Conservation (phyloP, 2,329 filamentous ascomycete genomes). For the Trichophyton benhamiae region DNA sequence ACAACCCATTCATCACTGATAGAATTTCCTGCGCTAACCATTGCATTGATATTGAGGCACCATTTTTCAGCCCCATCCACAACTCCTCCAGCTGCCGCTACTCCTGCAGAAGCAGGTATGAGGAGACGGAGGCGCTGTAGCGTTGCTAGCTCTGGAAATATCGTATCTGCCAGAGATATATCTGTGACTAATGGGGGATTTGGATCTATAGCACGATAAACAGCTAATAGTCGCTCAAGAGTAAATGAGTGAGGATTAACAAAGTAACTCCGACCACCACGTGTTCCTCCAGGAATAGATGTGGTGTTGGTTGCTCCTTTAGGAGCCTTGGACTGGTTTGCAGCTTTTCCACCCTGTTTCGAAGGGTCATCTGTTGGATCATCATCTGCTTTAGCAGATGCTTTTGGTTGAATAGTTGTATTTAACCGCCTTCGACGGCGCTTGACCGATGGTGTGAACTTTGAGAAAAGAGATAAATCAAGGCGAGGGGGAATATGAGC, state of each 20-base stretch:
- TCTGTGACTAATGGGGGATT: conserved; percentile 22
- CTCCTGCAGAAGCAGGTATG: conserved; percentile 29
- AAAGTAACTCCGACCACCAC: conserved; percentile 24
- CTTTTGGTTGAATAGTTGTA: conserved; percentile 23
- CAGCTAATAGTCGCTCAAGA: conserved; percentile 36
- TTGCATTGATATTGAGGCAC: conserved; percentile 34
- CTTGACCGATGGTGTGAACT: conserved; percentile 35
- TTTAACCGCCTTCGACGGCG: conserved; percentile 29
- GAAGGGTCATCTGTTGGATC: conserved; percentile 20
- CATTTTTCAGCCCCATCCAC: conserved; percentile 36
- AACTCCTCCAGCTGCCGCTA: conserved; percentile 21
- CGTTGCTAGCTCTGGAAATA: conserved; percentile 36
- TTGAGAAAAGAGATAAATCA: conserved; percentile 40
- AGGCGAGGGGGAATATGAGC: conserved; percentile 36
- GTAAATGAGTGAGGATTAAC: conserved; percentile 33
- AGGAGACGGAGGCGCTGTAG: conserved; percentile 35
- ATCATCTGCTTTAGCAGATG: conserved; percentile 19
- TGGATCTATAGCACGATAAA: conserved; percentile 37
- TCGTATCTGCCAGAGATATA: conserved; percentile 31
- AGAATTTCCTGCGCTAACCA: conserved; percentile 10
- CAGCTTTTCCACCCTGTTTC: conserved; percentile 22
- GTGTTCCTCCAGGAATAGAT: conserved; percentile 20
- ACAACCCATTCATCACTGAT: conserved; percentile 33
- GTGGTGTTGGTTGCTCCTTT: conserved; percentile 30
- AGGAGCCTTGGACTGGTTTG: neutral